Percentiles rank a stretch among this genome's conserved stretches.
Conservation (phyloP, 345 rosid genomes). For the thale cress (Arabidopsis thaliana) region TAIR10.1 NC_003071.7:17399501-17400000, state of each 20-base stretch:
- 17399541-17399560: constrained; percentile 87
- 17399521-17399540: constrained; percentile 78
- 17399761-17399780: constrained; percentile 91
- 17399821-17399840: constrained; percentile 66
- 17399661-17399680: constrained; percentile 20
- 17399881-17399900: constrained; percentile 63
- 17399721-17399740: constrained; percentile 71
- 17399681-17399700: constrained; percentile 57
- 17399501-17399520: constrained; percentile 70
- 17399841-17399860: constrained; percentile 51
- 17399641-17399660: constrained; percentile 7
- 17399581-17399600: constrained; percentile 72
- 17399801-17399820: constrained; percentile 74
- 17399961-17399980: constrained; percentile 6
- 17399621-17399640: constrained; percentile 6
- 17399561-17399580: constrained; percentile 76
- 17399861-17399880: constrained; percentile 62
- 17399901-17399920: constrained; percentile 32
- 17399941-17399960: neutral
- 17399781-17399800: constrained; percentile 85
- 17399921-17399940: constrained; percentile 22
- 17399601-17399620: constrained; percentile 60
- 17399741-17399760: constrained; percentile 85
- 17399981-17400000: neutral
- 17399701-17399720: constrained; percentile 56